Evolutionary conservation across 1,284 basidiomycete species (phyloP).

Genomic region (Macrocybe sp.): DNA sequence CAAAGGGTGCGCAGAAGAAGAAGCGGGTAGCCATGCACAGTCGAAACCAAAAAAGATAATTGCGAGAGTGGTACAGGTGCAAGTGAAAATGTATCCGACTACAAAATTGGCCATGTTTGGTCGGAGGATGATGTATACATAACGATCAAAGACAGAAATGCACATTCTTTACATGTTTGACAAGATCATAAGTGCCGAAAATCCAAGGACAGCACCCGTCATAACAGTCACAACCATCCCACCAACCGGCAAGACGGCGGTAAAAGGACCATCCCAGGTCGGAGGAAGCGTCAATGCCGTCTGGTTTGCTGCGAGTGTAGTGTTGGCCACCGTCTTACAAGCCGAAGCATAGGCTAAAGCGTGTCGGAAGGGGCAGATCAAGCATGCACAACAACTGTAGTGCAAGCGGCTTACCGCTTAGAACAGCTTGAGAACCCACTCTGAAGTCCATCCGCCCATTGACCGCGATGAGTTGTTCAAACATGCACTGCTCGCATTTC

Average conservation of each 20-base stretch:
- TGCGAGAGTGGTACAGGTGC: too few species aligned
- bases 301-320: conserved; percentile 30
- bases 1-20: too few species aligned
- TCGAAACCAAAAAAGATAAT: too few species aligned
- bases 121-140: neutral
- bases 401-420: conserved; percentile 37
- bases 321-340: conserved; percentile 32
- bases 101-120: neutral
- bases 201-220: conserved; percentile 41
- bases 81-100: too few species aligned
- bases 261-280: conserved; percentile 57
- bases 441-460: conserved; percentile 45
- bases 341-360: conserved; percentile 43
- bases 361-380: conserved; percentile 6
- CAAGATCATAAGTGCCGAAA: conserved; percentile 41
- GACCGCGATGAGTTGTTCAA: conserved; percentile 42
- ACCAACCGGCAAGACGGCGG: conserved; percentile 33
- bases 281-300: conserved; percentile 40
- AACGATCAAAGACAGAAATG: neutral
- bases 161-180: conserved; percentile 37
- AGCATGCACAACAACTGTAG: neutral
- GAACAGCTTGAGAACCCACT: conserved; percentile 49
- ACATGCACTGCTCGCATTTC: conserved; percentile 62
- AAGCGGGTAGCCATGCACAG: too few species aligned
- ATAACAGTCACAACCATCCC: conserved; percentile 42